phyloP scores from a whole-genome alignment of 2,329 filamentous ascomycete species.

The Elsinoe perseae region DNA sequence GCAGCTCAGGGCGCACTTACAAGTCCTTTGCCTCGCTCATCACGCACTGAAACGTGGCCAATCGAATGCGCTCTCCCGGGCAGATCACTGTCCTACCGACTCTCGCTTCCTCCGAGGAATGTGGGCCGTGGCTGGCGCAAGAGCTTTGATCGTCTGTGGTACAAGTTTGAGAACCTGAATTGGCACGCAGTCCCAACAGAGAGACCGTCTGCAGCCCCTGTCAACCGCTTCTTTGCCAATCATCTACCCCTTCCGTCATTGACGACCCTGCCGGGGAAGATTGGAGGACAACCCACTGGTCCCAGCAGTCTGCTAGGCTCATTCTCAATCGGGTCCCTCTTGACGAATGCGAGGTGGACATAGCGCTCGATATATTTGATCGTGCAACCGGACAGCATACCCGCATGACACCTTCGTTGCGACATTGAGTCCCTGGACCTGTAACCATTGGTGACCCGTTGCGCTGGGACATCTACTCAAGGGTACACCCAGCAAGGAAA shows the following conservation, averaged over 20 bases:
- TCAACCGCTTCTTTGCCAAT: background rate
- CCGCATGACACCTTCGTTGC: conserved; percentile 7
- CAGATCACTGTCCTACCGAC: conserved; percentile 3
- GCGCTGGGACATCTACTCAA: conserved; percentile 4
- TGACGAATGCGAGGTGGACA: conserved; percentile 13
- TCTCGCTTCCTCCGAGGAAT: conserved; percentile 9
- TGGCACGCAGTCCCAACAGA: conserved; percentile 2
- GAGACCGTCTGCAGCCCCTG: background rate
- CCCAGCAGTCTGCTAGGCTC: background rate
- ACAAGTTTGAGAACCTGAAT: conserved; percentile 12
- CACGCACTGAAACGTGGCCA: background rate
- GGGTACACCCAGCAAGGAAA: background rate
- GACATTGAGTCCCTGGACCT: background rate
- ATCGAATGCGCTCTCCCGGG: background rate
- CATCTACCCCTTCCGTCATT: background rate
- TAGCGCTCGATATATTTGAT: conserved; percentile 12
- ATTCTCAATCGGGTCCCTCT: conserved; percentile 1
- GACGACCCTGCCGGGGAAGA: background rate
- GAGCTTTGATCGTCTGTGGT: conserved; percentile 11
- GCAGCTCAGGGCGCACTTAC: background rate
- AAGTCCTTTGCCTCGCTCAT: background rate
- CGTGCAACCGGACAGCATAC: conserved; percentile 4
- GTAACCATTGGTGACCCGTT: conserved; percentile 6
- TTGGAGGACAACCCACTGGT: conserved; percentile 5
- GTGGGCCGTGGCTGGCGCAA: conserved; percentile 13